These are phyloP conservation scores for Kuraishia ogatae DNA, from an alignment of 805 yeast genomes.

Conservation along the genomic window DNA sequence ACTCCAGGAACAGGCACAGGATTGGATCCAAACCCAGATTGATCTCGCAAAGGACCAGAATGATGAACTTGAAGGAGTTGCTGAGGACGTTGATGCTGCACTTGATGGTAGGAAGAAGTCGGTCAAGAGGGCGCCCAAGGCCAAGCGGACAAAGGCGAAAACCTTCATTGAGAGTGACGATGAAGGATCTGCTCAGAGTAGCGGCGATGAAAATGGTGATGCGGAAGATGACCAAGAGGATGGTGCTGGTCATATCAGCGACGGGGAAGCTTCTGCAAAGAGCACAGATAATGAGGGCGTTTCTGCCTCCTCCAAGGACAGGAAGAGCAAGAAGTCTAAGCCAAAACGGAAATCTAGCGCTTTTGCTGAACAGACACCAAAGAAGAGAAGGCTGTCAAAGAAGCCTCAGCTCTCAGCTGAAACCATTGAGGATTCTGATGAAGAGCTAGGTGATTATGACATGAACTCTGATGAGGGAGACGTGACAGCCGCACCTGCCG, in stretches of 20 bases:
- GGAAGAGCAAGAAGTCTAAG: constrained; percentile 1
- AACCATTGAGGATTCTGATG: constrained; percentile 22
- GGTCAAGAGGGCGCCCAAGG: constrained; percentile 10
- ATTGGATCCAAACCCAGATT: constrained; percentile 36
- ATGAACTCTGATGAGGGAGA: constrained; percentile 6
- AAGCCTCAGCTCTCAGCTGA: constrained; percentile 17
- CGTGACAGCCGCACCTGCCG: background rate
- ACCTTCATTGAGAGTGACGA: constrained; percentile 35
- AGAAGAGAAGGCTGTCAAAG: constrained; percentile 13
- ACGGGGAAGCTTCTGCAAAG: constrained; percentile 5
- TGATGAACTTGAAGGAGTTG: constrained; percentile 24
- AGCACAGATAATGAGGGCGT: constrained; percentile 4
- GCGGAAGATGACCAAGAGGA: background rate
- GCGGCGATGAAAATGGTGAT: background rate
- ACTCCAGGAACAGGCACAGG: constrained; percentile 48
- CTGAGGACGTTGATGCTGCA: constrained; percentile 21
- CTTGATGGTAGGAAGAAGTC: constrained; percentile 19
- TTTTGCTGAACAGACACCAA: background rate
- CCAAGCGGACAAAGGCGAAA: constrained; percentile 8
- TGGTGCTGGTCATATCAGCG: constrained; percentile 2
- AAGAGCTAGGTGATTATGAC: constrained; percentile 7
- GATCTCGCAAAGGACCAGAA: constrained; percentile 26
- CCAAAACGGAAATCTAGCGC: constrained; percentile 6
- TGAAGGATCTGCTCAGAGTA: constrained; percentile 16
- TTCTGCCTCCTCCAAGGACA: background rate